These are phyloP conservation scores for Saturnispora galanensis DNA, from an alignment of 805 yeast genomes.

Conservation along the genomic window DNA sequence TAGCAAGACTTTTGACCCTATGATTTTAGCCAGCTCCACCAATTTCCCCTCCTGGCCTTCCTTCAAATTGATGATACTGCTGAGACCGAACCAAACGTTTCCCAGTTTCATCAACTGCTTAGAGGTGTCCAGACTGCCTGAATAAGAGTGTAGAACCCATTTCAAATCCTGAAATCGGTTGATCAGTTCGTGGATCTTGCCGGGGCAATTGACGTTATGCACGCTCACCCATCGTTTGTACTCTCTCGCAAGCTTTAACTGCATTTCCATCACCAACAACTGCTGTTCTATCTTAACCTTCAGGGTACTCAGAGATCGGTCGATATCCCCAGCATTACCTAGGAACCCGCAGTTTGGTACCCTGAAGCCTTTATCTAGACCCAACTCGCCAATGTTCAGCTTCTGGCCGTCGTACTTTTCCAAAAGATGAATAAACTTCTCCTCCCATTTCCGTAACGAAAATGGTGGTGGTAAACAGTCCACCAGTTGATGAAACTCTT, in stretches of 20 bases:
- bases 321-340: conserved; percentile 22
- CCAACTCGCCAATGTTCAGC: conserved; percentile 77
- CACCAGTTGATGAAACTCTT: conserved; percentile 22
- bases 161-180: conserved; percentile 30
- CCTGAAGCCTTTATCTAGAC: conserved; percentile 69
- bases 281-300: conserved; percentile 65
- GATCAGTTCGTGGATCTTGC: conserved; percentile 32
- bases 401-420: conserved; percentile 5
- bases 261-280: conserved; percentile 35
- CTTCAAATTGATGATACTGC: conserved; percentile 22
- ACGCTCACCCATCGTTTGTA: conserved; percentile 30
- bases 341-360: conserved; percentile 52
- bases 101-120: conserved; percentile 34
- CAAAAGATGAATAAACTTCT: conserved; percentile 26
- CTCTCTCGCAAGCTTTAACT: conserved; percentile 43
- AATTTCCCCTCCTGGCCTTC: conserved; percentile 9
- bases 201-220: conserved; percentile 81
- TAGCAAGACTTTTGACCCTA: conserved; percentile 28
- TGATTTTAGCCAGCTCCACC: conserved; percentile 13
- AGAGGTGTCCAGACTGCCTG: conserved; percentile 72
- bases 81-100: conserved; percentile 29
- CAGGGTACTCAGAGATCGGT: conserved; percentile 21
- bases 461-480: conserved; percentile 53
- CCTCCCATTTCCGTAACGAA: conserved; percentile 28
- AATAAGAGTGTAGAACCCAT: conserved; percentile 72